Base-by-base conservation (phyloP, 805 yeast genomes). In the Pichia paraexigua region DNA sequence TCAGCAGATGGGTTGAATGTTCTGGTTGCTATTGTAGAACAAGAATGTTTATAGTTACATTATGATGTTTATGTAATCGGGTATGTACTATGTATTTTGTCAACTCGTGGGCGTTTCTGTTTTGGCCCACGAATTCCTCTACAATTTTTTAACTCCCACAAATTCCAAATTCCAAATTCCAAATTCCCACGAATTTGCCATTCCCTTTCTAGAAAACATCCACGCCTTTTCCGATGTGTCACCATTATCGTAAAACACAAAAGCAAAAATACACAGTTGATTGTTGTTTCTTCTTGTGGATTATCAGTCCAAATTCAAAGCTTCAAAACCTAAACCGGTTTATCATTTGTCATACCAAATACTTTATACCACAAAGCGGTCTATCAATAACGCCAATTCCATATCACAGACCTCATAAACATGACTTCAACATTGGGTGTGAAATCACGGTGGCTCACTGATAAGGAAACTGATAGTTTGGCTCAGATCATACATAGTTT, bases 401-500 rank as follows among this genome's bases (percentile, higher is more conserved):
- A 40, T 20, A 40, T 40, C 24, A 21, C 17, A 40, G 22, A 40
- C 43, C 46, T 22, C 24, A n/a, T 24, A 12, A 30, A 12, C 28
- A 48, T 51, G 53, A 39, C 50, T 6, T 47, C 41, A 8, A 35
- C 24, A 2, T 41, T 24, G 22, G 49, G 46, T 21, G 42, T 43
- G 41, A 55, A 46, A 48, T 47, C 58, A 32, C 43, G 56, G 43
- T 53, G 56, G 39, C 61, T 66, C 25, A 57, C 68, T 2, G 65
- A 62, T 40, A 58, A 60, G 47, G 66, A 68, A 51, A 62, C 68
- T n/a, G 67, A 63, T 25, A 62, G 63, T 39, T 55, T 68, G 53
- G 56, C 66, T 3, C 65, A 66, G 52, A 61, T 68, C 42, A 59
- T 68, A 15, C 69, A 80, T 63, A 82, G 80, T 68, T 85, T 83